Conservation (phyloP, 805 yeast species). For the Debaryomyces hansenii region DNA sequence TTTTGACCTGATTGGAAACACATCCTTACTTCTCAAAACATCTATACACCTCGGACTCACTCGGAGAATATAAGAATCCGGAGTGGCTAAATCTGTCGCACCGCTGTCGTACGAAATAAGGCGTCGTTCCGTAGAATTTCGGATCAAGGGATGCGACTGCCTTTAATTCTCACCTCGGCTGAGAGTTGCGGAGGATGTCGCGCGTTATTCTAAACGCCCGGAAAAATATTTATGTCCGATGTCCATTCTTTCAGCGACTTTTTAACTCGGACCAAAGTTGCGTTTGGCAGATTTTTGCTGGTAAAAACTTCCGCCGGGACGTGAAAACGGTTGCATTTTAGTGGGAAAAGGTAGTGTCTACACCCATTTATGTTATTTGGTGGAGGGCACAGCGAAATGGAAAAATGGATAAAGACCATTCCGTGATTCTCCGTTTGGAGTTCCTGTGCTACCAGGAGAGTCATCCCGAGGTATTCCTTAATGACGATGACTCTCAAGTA, state of each 20-base stretch:
- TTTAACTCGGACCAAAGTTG: background rate
- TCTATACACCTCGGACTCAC: background rate
- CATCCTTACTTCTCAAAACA: no score
- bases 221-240: no score
- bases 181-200: background rate
- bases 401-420: background rate
- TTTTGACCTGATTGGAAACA: no score
- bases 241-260: no score
- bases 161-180: background rate
- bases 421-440: conserved; percentile 8
- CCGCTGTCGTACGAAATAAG: background rate
- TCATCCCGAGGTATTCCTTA: background rate
- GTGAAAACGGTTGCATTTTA: background rate
- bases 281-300: background rate
- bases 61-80: background rate
- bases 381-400: background rate
- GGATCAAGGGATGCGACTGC: background rate
- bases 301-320: no score
- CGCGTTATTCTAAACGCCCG: no score
- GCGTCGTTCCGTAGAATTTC: background rate
- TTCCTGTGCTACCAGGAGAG: background rate
- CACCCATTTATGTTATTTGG: background rate
- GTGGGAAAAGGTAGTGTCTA: background rate
- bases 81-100: background rate
- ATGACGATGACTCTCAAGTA: background rate